Percentiles rank a stretch among this genome's conserved stretches.
These are phyloP conservation scores for Scolecobasidium constrictum DNA, from an alignment of 2,329 filamentous ascomycete genomes.

Conservation along the genomic window DNA sequence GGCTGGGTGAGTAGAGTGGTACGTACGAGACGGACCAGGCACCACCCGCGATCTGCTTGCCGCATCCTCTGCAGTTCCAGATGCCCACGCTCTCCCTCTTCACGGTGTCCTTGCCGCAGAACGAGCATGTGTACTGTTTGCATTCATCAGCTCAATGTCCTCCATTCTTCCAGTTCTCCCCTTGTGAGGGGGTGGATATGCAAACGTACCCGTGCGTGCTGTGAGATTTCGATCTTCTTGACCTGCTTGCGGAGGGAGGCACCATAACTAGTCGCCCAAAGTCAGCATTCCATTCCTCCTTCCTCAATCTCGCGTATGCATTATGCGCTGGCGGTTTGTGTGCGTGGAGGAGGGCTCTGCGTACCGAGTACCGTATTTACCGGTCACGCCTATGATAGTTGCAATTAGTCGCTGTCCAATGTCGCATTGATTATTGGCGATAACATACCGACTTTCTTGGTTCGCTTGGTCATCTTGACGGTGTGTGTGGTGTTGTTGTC, in stretches of 20 bases:
- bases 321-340: not conserved
- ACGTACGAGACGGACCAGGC: slow-evolving; percentile 97
- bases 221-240: slow-evolving; percentile 99
- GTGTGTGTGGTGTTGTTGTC: not conserved
- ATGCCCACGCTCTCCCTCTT: slow-evolving; percentile 85
- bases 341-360: slow-evolving; percentile 19
- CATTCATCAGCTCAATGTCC: no score
- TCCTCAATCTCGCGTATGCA: not conserved
- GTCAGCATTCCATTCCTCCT: not conserved
- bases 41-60: slow-evolving; percentile 87
- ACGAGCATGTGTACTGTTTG: slow-evolving; percentile 59
- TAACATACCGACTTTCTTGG: slow-evolving; percentile 48
- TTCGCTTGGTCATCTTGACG: slow-evolving; percentile 86
- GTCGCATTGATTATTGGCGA: slow-evolving; percentile 11
- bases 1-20: no score
- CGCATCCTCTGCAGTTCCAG: slow-evolving; percentile 94
- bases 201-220: slow-evolving; percentile 62
- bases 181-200: no score
- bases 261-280: slow-evolving; percentile 61
- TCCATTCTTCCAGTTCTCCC: no score
- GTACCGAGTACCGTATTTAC: slow-evolving; percentile 96
- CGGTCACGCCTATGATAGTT: slow-evolving; percentile 86
- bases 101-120: slow-evolving; percentile 95
- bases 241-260: slow-evolving; percentile 98
- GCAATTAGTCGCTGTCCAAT: slow-evolving; percentile 22